phyloP scores from a whole-genome alignment of 345 rosid genomes.

The Melastoma malabathricum region DNA sequence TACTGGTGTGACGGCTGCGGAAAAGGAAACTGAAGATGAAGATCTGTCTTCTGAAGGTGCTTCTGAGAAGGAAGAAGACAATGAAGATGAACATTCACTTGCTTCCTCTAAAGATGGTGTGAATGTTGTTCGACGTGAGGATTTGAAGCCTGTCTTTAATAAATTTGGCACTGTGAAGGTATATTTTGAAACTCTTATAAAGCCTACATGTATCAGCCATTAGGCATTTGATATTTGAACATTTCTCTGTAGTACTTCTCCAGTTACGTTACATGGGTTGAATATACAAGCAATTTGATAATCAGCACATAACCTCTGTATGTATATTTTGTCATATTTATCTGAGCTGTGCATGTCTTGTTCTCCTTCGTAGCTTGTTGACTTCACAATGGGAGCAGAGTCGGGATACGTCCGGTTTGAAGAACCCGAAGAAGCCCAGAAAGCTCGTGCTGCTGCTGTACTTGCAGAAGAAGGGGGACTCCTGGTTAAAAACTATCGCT shows the following conservation, averaged over 20 bases:
- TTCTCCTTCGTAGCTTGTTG: conserved; percentile 42
- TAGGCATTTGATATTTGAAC: no score
- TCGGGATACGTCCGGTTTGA: conserved; percentile 76
- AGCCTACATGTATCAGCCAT: no score
- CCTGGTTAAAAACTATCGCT: conserved; percentile 59
- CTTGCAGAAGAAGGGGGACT: conserved; percentile 77
- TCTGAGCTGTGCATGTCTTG: neutral
- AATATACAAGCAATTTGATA: no score
- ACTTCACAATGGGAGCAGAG: conserved; percentile 74
- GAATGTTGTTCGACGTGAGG: conserved; percentile 81
- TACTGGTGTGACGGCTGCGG: conserved; percentile 20
- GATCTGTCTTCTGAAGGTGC: conserved; percentile 34
- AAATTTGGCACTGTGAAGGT: conserved; percentile 87
- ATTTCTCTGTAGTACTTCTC: no score
- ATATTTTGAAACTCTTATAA: neutral
- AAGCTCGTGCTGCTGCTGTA: conserved; percentile 93
- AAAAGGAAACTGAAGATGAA: conserved; percentile 10
- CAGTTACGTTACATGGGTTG: no score
- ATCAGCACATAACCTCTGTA: no score
- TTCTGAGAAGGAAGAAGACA: conserved; percentile 23
- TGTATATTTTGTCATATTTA: neutral
- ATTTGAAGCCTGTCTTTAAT: conserved; percentile 57
- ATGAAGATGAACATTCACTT: conserved; percentile 32
- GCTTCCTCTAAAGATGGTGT: conserved; percentile 36
- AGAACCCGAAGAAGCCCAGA: conserved; percentile 78